Percentiles rank a stretch among this genome's conserved stretches.
Conservation (phyloP, 73 alveolate species). For the Effrenium voratum region DNA sequence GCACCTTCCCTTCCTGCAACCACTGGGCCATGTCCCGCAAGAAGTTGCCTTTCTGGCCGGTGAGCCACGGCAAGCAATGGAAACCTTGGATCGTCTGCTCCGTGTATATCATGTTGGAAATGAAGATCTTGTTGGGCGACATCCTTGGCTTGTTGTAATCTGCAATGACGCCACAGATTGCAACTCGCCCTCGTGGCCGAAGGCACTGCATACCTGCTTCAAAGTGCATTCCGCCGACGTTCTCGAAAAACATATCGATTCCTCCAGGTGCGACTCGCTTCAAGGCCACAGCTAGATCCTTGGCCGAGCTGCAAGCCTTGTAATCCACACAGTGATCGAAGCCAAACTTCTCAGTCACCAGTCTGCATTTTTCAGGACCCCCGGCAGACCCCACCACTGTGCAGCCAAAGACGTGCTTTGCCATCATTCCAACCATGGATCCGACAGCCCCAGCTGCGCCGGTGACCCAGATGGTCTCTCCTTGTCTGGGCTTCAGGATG, state of each 20-base stretch:
- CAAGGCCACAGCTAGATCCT: constrained; percentile 49
- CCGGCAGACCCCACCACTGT: constrained; percentile 53
- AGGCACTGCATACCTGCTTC: constrained; percentile 89
- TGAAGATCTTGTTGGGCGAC: constrained; percentile 69
- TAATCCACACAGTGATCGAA: constrained; percentile 81
- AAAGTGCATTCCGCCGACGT: constrained; percentile 94
- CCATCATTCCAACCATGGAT: constrained; percentile 74
- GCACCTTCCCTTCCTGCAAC: constrained; percentile 63
- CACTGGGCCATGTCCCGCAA: constrained; percentile 82
- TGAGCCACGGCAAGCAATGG: constrained; percentile 90
- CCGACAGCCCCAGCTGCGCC: constrained; percentile 94
- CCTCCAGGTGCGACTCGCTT: constrained; percentile 87
- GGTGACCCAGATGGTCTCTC: constrained; percentile 86
- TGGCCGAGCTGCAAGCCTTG: constrained; percentile 55
- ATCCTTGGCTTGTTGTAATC: constrained; percentile 63
- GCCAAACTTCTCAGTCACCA: constrained; percentile 76
- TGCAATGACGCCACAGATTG: constrained; percentile 78
- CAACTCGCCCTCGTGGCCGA: constrained; percentile 75
- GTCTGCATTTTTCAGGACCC: constrained; percentile 89
- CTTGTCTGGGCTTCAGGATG: constrained; percentile 46
- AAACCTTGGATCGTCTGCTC: constrained; percentile 77
- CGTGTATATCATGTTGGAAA: constrained; percentile 89
- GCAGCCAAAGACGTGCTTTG: constrained; percentile 29
- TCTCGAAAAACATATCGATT: constrained; percentile 94
- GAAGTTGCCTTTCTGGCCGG: constrained; percentile 56